Evolutionary conservation across 768 basidiomycete species (phyloP), one percentile per base, ranked within the genome.

Genomic region (Cyathus striatus): DNA sequence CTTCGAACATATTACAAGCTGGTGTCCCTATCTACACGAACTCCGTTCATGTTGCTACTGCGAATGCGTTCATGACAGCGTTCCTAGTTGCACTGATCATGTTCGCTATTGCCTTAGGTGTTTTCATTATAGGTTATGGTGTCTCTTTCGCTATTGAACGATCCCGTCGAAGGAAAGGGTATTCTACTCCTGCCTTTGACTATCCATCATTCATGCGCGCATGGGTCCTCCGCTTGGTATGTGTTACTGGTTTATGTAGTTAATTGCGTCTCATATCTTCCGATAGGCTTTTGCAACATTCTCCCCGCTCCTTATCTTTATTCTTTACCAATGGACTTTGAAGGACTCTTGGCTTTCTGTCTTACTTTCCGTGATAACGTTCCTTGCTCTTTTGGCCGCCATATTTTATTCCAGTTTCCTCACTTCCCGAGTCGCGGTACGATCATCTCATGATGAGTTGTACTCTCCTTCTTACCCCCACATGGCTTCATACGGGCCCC

Each of bases 291-390:
- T 92, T n/a, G 61, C 89, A 35, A 63, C 72, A 20, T 68, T 81
- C 50, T 67, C 78, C 39, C 94, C 94, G 6, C 65, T 91, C 45
- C 62, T 81, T 48, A 77, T 86, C 48, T 90, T 96, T 51, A 70
- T 79, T 6, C 77, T 96, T 55, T 92, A 85, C 60, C 93, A 97
- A 60, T 97, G 93, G 90, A 89, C 87, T 1, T 69, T 93, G 48
- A 67, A 78, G 45, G 92, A 97, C 62, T 93, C 92, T 0, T 91
- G 90, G 84, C 71, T 95, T 2, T 77, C 91, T 0, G 74, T 82
- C 51, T 67, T 95, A 25, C 70, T 97, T 30, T 87, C 92, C 2
- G 84, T 86, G 46, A 54, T 94, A 45, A 60, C 75, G 9, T 66
- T 93, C 57, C 53, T 87, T 36, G 63, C 60, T 36, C 61, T 87